Percentiles rank a stretch among this genome's conserved stretches.
Conservation (phyloP, 2,329 filamentous ascomycete genomes). For the Cercospora sp. region DNA sequence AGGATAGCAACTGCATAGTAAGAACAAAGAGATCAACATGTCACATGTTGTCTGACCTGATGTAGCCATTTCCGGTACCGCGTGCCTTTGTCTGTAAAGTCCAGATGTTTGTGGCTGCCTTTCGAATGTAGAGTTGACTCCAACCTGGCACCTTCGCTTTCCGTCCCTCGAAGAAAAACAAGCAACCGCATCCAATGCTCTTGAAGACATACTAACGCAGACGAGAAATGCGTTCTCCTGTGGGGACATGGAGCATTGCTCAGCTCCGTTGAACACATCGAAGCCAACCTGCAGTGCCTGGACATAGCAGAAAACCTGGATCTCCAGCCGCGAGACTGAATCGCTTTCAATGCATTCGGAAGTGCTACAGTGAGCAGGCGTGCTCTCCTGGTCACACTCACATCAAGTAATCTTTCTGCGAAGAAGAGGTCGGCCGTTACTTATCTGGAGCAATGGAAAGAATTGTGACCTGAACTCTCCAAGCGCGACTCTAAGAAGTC, state of each 20-base stretch:
- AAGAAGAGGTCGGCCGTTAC: rapidly evolving
- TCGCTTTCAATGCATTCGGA: too few relatives aligned
- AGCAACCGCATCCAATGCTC: neutral
- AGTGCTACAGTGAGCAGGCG: neutral
- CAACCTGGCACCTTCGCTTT: too few relatives aligned
- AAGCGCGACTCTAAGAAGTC: neutral
- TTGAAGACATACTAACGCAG: neutral
- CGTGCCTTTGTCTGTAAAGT: neutral
- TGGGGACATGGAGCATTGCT: neutral
- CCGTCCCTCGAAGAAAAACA: too few relatives aligned
- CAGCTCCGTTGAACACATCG: neutral
- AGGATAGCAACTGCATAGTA: neutral
- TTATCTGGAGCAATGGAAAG: neutral
- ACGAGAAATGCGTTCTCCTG: neutral
- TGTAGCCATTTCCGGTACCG: neutral
- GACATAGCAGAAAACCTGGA: neutral
- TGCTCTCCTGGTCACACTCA: too few relatives aligned
- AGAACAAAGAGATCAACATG: neutral
- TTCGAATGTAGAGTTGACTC: too few relatives aligned
- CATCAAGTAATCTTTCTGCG: too few relatives aligned
- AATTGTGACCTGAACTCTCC: neutral
- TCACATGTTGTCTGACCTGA: neutral
- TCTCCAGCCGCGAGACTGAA: too few relatives aligned
- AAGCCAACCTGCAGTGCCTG: neutral
- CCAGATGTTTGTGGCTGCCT: neutral